phyloP scores from a whole-genome alignment of 2,329 filamentous ascomycete genomes.

The Alternaria brassicae region DNA sequence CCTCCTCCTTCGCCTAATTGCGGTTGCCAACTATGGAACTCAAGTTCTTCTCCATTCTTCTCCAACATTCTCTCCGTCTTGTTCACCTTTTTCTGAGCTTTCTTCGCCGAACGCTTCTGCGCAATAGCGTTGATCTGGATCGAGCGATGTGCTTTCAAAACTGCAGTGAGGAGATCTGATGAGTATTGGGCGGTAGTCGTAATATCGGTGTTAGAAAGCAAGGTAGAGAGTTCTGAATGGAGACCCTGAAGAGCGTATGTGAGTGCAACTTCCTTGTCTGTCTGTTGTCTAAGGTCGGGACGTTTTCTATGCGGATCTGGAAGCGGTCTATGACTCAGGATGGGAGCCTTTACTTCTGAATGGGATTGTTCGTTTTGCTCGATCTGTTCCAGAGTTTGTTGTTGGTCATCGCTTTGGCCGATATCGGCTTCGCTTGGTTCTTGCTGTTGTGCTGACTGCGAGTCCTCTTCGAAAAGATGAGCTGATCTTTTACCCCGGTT shows the following conservation, averaged over 20 bases:
- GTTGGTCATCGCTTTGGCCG: not conserved
- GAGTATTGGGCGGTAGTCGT: not conserved
- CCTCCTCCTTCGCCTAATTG: slow-evolving; percentile 3
- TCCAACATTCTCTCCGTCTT: not conserved
- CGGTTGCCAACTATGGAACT: not conserved
- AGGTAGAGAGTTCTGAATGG: not conserved
- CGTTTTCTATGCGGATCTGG: slow-evolving; percentile 10
- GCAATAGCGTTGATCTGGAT: not conserved
- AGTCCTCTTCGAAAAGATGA: slow-evolving; percentile 14
- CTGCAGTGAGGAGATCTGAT: not conserved
- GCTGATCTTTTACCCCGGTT: slow-evolving; percentile 19
- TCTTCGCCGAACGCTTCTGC: not conserved
- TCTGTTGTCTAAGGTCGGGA: not conserved
- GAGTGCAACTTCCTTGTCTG: not conserved
- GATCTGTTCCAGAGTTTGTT: slow-evolving; percentile 1
- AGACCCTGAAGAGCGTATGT: slow-evolving; percentile 5
- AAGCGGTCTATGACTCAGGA: slow-evolving; percentile 9
- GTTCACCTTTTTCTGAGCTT: not conserved
- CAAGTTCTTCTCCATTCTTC: not conserved
- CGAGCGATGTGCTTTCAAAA: slow-evolving; percentile 1
- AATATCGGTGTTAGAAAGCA: slow-evolving; percentile 4
- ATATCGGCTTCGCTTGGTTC: not conserved
- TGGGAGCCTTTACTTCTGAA: not conserved
- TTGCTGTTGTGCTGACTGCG: not conserved
- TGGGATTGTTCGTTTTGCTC: slow-evolving; percentile 2